phyloP scores from a whole-genome alignment of 1,284 basidiomycete genomes.

The Sporisorium iseilematis-ciliati region DNA sequence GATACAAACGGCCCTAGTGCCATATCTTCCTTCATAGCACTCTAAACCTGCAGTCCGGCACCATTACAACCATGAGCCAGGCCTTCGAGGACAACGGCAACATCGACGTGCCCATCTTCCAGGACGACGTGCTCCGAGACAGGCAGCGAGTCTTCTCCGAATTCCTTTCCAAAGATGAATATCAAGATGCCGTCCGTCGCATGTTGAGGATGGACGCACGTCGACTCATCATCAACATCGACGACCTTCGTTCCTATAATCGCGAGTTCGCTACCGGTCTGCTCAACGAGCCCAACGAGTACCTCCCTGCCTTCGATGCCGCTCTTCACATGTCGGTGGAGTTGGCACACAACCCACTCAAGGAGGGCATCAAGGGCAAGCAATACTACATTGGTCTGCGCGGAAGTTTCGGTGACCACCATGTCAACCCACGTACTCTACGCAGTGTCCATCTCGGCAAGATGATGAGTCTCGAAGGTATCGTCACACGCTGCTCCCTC shows the following conservation, averaged over 20 bases:
- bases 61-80: slow-evolving; percentile 36
- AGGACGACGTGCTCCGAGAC: slow-evolving; percentile 65
- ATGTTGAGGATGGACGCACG: slow-evolving; percentile 88
- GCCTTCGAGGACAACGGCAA: slow-evolving; percentile 44
- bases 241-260: slow-evolving; percentile 94
- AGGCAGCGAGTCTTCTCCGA: slow-evolving; percentile 81
- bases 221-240: slow-evolving; percentile 93
- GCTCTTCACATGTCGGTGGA: slow-evolving; percentile 83
- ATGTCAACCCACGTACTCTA: slow-evolving; percentile 93
- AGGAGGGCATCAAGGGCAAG: slow-evolving; percentile 84
- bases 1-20: slow-evolving; percentile 7
- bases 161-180: slow-evolving; percentile 80
- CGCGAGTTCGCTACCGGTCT: slow-evolving; percentile 75
- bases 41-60: too few species aligned
- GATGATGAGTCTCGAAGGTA: slow-evolving; percentile 97
- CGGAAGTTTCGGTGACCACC: slow-evolving; percentile 98
- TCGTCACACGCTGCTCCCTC: slow-evolving; percentile 95
- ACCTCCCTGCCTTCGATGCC: slow-evolving; percentile 89
- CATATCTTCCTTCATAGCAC: neutral
- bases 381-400: slow-evolving; percentile 84
- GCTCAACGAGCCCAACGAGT: slow-evolving; percentile 88
- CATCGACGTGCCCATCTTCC: slow-evolving; percentile 59
- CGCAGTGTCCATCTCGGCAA: slow-evolving; percentile 88
- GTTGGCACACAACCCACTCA: slow-evolving; percentile 81
- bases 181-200: slow-evolving; percentile 84